A percentile compares a stretch with the other conserved stretches of the same genome.
Evolutionary conservation across 2,329 filamentous ascomycete species (phyloP).

Genomic region (Pseudogymnoascus sp.): DNA sequence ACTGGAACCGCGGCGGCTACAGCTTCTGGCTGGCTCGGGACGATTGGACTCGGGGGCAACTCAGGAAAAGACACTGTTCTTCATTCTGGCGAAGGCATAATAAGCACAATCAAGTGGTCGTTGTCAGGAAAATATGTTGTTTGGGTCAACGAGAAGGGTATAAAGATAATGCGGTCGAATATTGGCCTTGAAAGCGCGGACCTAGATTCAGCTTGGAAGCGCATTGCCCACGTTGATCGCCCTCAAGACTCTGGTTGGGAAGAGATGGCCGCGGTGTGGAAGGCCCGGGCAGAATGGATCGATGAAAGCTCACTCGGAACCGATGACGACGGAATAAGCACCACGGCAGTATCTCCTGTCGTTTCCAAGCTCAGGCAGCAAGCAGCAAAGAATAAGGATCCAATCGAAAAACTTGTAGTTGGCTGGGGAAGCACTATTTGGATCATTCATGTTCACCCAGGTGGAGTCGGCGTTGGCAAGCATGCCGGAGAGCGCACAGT

Average conservation of each 20-base stretch:
- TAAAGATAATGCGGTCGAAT: constrained; percentile 95
- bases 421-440: constrained; percentile 96
- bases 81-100: constrained; percentile 85
- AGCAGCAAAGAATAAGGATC: constrained; percentile 38
- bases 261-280: constrained; percentile 95
- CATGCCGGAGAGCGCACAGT: constrained; percentile 62
- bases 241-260: constrained; percentile 86
- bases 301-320: constrained; percentile 73
- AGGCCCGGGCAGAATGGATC: constrained; percentile 86
- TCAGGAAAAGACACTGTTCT: constrained; percentile 78
- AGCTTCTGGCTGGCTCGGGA: constrained; percentile 85
- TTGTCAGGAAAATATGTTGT: constrained; percentile 84
- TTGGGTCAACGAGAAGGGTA: constrained; percentile 94
- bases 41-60: constrained; percentile 71
- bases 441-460: constrained; percentile 85
- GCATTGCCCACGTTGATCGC: constrained; percentile 84
- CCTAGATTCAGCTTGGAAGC: constrained; percentile 82
- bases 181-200: constrained; percentile 70
- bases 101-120: constrained; percentile 92
- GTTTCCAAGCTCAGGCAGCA: constrained; percentile 44
- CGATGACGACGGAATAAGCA: constrained; percentile 50
- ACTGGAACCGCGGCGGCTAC: constrained; percentile 74
- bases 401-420: constrained; percentile 73
- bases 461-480: constrained; percentile 59
- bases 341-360: constrained; percentile 36